A percentile compares a stretch with the other conserved stretches of the same genome.
Evolutionary conservation across 2,329 filamentous ascomycete genomes (phyloP).

Genomic region (Alternaria sp.): DNA sequence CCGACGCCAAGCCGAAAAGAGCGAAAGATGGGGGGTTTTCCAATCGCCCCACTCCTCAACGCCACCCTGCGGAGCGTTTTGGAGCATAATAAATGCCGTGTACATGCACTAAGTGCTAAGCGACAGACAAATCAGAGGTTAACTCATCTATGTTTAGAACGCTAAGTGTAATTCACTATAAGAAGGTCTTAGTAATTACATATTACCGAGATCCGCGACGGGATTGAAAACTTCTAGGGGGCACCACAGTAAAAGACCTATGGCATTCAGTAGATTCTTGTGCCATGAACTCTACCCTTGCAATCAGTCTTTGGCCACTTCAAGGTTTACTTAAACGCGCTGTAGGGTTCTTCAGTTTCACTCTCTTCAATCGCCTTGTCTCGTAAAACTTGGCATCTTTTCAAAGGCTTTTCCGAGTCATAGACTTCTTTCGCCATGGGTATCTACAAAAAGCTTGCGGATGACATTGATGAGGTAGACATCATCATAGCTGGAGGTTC

Average conservation of each 20-base stretch:
- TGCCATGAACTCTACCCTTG: not conserved
- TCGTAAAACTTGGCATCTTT: not conserved
- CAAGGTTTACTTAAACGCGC: conserved; percentile 7
- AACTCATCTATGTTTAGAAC: too few species aligned
- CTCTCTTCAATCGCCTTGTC: not conserved
- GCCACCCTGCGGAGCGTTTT: too few species aligned
- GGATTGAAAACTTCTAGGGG: too few species aligned
- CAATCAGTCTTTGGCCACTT: too few species aligned
- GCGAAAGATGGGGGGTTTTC: conserved; percentile 1
- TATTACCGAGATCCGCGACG: too few species aligned
- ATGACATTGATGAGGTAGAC: conserved; percentile 57
- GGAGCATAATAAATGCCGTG: too few species aligned
- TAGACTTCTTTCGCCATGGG: conserved; percentile 25
- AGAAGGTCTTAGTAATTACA: too few species aligned
- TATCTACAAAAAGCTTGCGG: conserved; percentile 50
- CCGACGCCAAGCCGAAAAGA: conserved; percentile 9
- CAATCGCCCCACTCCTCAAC: too few species aligned
- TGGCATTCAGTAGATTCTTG: not conserved
- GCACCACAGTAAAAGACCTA: not conserved
- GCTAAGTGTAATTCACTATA: too few species aligned
- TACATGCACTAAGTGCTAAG: too few species aligned
- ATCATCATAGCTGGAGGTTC: conserved; percentile 62
- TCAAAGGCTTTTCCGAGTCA: not conserved
- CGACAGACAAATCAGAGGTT: too few species aligned
- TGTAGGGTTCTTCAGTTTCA: not conserved